Conservation (phyloP, 2,329 filamentous ascomycete species). For the Bipolaris bicolor region DNA sequence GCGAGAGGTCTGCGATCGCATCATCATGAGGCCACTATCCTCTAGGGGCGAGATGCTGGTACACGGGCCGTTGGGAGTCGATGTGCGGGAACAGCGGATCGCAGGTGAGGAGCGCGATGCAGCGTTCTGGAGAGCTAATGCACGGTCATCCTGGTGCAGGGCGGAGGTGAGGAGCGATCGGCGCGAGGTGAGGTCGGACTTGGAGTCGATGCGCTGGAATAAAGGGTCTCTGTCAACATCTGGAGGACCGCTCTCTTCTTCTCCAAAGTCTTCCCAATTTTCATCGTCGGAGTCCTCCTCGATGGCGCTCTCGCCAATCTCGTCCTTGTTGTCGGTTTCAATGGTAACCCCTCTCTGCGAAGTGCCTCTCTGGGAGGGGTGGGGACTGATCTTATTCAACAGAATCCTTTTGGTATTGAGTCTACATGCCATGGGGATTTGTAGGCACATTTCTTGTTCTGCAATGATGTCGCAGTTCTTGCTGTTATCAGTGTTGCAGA, state of each 20-base stretch:
- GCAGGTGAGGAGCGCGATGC: conserved; percentile 63
- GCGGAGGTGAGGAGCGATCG: conserved; percentile 89
- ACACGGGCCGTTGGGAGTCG: conserved; percentile 71
- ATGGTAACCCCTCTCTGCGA: conserved; percentile 65
- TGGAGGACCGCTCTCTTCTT: conserved; percentile 79
- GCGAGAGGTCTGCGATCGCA: conserved; percentile 63
- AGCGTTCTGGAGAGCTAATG: conserved; percentile 70
- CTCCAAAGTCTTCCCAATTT: conserved; percentile 66
- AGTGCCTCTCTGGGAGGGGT: conserved; percentile 64
- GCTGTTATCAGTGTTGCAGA: conserved; percentile 41
- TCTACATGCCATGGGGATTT: too few species aligned
- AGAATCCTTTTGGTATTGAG: too few species aligned
- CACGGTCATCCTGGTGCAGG: conserved; percentile 80
- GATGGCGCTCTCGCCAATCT: conserved; percentile 62
- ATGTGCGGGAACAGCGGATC: conserved; percentile 66
- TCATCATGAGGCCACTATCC: conserved; percentile 61
- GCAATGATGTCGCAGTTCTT: conserved; percentile 58
- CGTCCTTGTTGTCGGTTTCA: conserved; percentile 64
- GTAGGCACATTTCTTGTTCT: too few species aligned
- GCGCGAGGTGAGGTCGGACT: conserved; percentile 80
- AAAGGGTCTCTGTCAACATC: conserved; percentile 79
- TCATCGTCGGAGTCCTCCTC: conserved; percentile 64
- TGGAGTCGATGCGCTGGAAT: conserved; percentile 91
- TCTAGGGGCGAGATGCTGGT: conserved; percentile 64
- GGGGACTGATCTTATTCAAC: conserved; percentile 68